Base-by-base conservation (phyloP, 2,329 filamentous ascomycete genomes). In the Fusarium sp. region DNA sequence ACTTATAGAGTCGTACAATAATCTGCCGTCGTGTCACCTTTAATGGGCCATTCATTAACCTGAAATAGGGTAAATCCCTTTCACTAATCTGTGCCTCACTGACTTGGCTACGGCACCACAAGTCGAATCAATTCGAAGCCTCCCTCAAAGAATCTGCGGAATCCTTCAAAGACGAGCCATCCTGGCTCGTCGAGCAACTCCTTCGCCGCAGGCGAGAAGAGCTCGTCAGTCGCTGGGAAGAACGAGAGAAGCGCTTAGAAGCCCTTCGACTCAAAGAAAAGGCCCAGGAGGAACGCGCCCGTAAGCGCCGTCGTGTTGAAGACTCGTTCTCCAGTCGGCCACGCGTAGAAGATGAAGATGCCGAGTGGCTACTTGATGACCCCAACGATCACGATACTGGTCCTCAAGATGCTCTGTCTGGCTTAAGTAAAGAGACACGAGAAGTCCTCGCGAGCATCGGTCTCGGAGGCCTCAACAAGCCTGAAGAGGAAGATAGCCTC, bases 81-180 rank as follows among this genome's bases (percentile, higher is more conserved):
- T 97, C 93, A 65, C 82, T 97, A 26, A 95, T 97, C 62, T 97
- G 93, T 73, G 91, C 90, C 36, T 89, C 93, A 6, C 76, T 97
- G 70, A 96, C 93, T 3, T 97, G 93, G 93, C 81, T 97, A n/a
- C 88, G 93, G 43, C 86, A 91, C 53, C 86, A 93, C 77, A 94
- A 96, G 74, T 87, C 76, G 74, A 80, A 70, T 67, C 74, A 59
- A 76, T 89, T 80, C 76, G 90, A 80, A 75, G 83, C 72, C 64
- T 83, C 70, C 41, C 83, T 81, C 54, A 81, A 74, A 55, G 76
- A 71, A 55, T 82, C 75, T 43, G 80, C 75, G 3, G 72, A 77
- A 1, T 70, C 76, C 2, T 80, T 80, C 64, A 77, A 87, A 53
- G 89, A 91, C 65, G 92, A 96, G 69, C 92, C 92, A 0, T 86